phyloP scores from a whole-genome alignment of 495 filamentous ascomycete genomes.

The Penicillium herquei region DNA sequence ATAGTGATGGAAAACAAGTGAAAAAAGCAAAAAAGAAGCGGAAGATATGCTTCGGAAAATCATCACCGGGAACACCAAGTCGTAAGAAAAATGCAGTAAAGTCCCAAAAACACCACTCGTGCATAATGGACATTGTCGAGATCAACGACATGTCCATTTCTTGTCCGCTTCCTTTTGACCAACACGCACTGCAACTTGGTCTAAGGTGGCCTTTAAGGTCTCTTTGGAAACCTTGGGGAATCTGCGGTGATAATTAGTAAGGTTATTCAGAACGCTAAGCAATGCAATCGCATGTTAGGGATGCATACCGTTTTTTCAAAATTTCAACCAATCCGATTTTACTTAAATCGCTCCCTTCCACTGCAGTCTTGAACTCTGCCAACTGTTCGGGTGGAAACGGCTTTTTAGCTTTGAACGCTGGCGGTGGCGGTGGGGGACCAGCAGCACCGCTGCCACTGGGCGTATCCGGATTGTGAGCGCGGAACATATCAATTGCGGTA shows the following conservation, averaged over 20 bases:
- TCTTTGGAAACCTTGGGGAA: slow-evolving; percentile 73
- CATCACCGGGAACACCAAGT: not conserved
- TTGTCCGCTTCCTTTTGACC: slow-evolving; percentile 62
- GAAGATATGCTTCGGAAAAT: not conserved
- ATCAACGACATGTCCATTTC: slow-evolving; percentile 51
- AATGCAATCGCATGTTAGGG: not conserved
- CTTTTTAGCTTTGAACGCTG: slow-evolving; percentile 30
- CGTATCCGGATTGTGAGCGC: not conserved
- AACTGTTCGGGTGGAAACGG: slow-evolving; percentile 59
- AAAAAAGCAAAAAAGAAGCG: not conserved
- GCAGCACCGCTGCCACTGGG: not conserved
- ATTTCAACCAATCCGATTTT: slow-evolving; percentile 76
- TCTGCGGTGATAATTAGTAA: slow-evolving; percentile 26
- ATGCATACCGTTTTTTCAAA: slow-evolving; percentile 61
- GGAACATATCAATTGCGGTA: slow-evolving; percentile 24
- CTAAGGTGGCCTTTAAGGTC: slow-evolving; percentile 70
- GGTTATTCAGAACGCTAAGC: not conserved
- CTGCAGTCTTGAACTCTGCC: slow-evolving; percentile 66
- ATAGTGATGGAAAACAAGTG: no score
- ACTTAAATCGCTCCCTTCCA: slow-evolving; percentile 68
- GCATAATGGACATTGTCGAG: not conserved
- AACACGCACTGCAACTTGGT: slow-evolving; percentile 64
- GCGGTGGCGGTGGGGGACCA: slow-evolving; percentile 9
- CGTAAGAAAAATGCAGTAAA: not conserved
- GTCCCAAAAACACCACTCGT: not conserved